phyloP scores from a whole-genome alignment of 306 rosid genomes.

The Inga leiocalycina region DNA sequence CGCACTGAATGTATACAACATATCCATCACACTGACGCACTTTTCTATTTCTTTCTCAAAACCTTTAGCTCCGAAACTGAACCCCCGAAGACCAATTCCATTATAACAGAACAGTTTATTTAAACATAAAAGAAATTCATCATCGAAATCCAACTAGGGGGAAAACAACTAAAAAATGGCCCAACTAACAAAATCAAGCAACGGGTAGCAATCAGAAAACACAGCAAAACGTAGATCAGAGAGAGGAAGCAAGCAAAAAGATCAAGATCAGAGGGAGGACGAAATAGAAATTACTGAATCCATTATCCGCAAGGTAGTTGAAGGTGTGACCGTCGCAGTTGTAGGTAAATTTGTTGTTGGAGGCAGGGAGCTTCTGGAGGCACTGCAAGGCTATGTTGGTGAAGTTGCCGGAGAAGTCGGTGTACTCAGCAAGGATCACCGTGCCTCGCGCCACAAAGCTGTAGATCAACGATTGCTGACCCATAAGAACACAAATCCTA shows the following conservation, averaged over 20 bases:
- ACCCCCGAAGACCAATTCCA: background rate
- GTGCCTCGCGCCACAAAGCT: constrained; percentile 55
- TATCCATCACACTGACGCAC: background rate
- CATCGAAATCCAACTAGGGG: background rate
- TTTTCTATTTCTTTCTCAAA: background rate
- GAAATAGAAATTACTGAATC: constrained; percentile 30
- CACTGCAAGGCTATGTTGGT: constrained; percentile 54
- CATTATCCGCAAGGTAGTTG: constrained; percentile 51
- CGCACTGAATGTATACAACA: background rate
- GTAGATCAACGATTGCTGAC: constrained; percentile 52
- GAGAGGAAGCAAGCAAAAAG: background rate
- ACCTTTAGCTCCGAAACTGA: background rate
- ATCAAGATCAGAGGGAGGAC: background rate
- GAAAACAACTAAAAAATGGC: background rate
- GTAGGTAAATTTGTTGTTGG: constrained; percentile 59
- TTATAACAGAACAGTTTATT: background rate
- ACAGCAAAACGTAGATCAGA: background rate
- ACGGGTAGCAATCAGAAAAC: background rate
- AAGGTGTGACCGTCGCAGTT: constrained; percentile 56
- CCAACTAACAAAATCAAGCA: constrained; percentile 4
- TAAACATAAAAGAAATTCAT: background rate
- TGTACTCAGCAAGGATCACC: constrained; percentile 47
- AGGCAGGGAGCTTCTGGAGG: constrained; percentile 53
- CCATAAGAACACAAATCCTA: constrained; percentile 30
- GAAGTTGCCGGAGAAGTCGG: constrained; percentile 53